phyloP scores from a whole-genome alignment of 2,329 filamentous ascomycete species.

The Pseudocercospora crystallina region DNA sequence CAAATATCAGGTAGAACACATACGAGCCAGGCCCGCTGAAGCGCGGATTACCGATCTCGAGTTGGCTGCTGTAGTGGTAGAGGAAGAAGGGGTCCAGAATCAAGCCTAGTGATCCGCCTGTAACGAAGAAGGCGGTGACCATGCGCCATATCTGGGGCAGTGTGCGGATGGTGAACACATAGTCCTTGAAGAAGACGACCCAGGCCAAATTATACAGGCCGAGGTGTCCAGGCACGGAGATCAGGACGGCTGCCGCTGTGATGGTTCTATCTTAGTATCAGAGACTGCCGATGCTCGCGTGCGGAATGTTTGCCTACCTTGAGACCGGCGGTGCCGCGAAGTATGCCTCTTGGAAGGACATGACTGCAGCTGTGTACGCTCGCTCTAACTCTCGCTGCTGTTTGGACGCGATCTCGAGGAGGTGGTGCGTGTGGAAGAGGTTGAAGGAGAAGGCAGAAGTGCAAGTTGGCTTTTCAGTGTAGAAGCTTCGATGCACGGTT shows the following conservation, averaged over 20 bases:
- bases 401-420: conserved; percentile 1
- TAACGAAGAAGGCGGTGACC: conserved; percentile 59
- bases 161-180: conserved; percentile 50
- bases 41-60: conserved; percentile 70
- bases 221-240: conserved; percentile 62
- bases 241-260: conserved; percentile 61
- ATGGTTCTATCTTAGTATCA: conserved; percentile 63
- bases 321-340: conserved; percentile 66
- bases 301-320: conserved; percentile 51
- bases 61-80: conserved; percentile 72
- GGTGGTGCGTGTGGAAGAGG: background rate
- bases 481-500: no score
- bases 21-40: conserved; percentile 77
- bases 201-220: conserved; percentile 53
- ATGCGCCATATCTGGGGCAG: conserved; percentile 62
- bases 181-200: conserved; percentile 56
- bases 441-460: background rate
- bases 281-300: conserved; percentile 31
- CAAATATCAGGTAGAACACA: conserved; percentile 75
- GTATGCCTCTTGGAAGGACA: conserved; percentile 29
- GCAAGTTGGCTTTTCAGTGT: no score
- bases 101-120: conserved; percentile 56
- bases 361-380: background rate
- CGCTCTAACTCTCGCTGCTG: background rate
- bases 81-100: conserved; percentile 75